Conservation (phyloP, 192 early-diverging fungal genomes). For the Coemansia sp. region DNA sequence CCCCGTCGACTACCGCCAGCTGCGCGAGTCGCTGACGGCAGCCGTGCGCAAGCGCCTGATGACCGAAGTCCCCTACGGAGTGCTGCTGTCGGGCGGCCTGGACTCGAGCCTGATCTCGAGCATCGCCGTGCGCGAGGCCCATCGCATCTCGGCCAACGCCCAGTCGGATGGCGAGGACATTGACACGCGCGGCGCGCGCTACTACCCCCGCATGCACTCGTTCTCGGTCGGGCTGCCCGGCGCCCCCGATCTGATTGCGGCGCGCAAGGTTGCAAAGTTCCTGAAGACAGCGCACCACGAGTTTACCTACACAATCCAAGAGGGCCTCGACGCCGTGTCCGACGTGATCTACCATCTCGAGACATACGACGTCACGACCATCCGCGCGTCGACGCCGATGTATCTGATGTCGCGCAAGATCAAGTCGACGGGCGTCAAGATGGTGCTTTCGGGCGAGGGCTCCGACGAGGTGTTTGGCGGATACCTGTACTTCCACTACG, state of each 20-base stretch:
- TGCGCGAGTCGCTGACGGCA: slow-evolving; percentile 78
- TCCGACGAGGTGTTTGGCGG: slow-evolving; percentile 97
- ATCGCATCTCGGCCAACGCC: slow-evolving; percentile 60
- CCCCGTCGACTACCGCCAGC: slow-evolving; percentile 58
- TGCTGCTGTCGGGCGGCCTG: slow-evolving; percentile 89
- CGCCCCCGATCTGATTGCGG: slow-evolving; percentile 90
- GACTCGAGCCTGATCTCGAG: slow-evolving; percentile 94
- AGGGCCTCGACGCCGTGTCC: slow-evolving; percentile 90
- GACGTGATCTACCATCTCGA: slow-evolving; percentile 98
- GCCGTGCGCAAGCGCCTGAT: slow-evolving; percentile 95
- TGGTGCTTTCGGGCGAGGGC: slow-evolving; percentile 97
- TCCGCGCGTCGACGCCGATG: slow-evolving; percentile 99
- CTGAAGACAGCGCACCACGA: slow-evolving; percentile 92
- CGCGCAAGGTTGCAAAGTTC: slow-evolving; percentile 84
- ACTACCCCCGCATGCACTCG: slow-evolving; percentile 92
- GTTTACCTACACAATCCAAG: slow-evolving; percentile 94
- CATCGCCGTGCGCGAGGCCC: slow-evolving; percentile 83
- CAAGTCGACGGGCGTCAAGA: slow-evolving; percentile 98
- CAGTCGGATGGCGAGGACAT: slow-evolving; percentile 58
- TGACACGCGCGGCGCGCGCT: slow-evolving; percentile 61
- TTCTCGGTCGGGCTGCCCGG: slow-evolving; percentile 94
- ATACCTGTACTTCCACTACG: slow-evolving; percentile 96
- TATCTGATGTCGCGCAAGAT: slow-evolving; percentile 96
- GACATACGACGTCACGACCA: slow-evolving; percentile 98
- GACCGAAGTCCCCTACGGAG: slow-evolving; percentile 98